Conservation (phyloP, 345 rosid genomes). For the Physaria fendleri region DNA sequence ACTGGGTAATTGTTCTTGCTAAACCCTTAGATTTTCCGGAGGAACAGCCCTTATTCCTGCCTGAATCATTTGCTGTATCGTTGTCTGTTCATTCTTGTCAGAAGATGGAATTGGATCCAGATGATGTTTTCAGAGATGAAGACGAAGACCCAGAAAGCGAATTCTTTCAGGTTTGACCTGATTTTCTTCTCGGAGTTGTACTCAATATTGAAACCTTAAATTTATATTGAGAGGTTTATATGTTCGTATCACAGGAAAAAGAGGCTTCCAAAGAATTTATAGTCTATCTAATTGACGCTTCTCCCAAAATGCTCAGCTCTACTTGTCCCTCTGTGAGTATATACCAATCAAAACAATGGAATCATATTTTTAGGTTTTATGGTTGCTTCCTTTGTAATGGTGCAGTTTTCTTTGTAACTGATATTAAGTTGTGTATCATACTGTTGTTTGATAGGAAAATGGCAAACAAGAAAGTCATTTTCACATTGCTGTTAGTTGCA, state of each 20-base stretch:
- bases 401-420: background rate
- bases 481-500: constrained; percentile 60
- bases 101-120: constrained; percentile 74
- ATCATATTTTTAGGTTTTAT: background rate
- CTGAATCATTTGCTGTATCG: background rate
- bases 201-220: background rate
- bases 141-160: constrained; percentile 65
- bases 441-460: constrained; percentile 44
- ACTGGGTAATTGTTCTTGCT: background rate
- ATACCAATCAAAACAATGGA: background rate
- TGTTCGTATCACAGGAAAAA: constrained; percentile 39
- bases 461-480: constrained; percentile 62
- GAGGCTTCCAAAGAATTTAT: constrained; percentile 63
- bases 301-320: constrained; percentile 73
- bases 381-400: background rate
- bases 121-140: constrained; percentile 84
- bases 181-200: background rate
- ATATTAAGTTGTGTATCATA: background rate
- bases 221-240: background rate
- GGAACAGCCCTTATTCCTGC: background rate
- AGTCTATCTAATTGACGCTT: constrained; percentile 80
- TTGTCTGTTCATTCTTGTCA: background rate
- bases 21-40: background rate
- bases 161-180: constrained; percentile 44
- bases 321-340: constrained; percentile 48